phyloP scores from a whole-genome alignment of 306 rosid genomes.

The Adenanthera pavonina region DNA sequence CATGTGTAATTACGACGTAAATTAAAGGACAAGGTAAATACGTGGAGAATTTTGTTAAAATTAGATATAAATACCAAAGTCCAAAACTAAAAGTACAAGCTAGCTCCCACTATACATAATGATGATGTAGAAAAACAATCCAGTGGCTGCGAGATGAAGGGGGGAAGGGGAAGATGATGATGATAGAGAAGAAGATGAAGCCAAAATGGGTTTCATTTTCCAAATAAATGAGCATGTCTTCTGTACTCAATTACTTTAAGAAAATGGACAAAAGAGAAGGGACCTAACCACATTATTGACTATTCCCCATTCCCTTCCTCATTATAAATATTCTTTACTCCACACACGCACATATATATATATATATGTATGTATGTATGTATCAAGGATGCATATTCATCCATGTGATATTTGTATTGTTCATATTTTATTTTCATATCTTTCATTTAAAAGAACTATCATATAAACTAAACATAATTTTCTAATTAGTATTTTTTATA shows the following conservation, averaged over 20 bases:
- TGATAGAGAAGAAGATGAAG: conserved; percentile 62
- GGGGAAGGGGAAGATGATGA: conserved; percentile 41
- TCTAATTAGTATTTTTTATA: too few species aligned
- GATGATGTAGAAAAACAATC: conserved; percentile 45
- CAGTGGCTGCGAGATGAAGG: conserved; percentile 26
- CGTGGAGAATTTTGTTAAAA: neutral
- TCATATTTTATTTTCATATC: too few species aligned
- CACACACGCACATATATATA: neutral
- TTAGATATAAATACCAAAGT: conserved; percentile 21
- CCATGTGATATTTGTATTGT: too few species aligned
- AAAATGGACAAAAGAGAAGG: conserved; percentile 60
- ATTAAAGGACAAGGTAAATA: too few species aligned
- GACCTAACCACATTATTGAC: conserved; percentile 72
- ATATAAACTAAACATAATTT: too few species aligned
- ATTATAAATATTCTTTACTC: neutral
- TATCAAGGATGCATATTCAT: too few species aligned
- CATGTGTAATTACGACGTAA: neutral
- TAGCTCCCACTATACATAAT: conserved; percentile 46
- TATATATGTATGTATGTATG: neutral
- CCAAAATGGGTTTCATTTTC: conserved; percentile 75
- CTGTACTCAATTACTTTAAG: conserved; percentile 79
- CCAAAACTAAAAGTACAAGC: conserved; percentile 46
- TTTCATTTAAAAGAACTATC: too few species aligned
- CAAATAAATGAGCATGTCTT: conserved; percentile 71
- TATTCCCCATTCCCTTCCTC: conserved; percentile 41